Evolutionary conservation across 139 green algal genomes (phyloP).

Genomic region (Spirogloea muscicola): DNA sequence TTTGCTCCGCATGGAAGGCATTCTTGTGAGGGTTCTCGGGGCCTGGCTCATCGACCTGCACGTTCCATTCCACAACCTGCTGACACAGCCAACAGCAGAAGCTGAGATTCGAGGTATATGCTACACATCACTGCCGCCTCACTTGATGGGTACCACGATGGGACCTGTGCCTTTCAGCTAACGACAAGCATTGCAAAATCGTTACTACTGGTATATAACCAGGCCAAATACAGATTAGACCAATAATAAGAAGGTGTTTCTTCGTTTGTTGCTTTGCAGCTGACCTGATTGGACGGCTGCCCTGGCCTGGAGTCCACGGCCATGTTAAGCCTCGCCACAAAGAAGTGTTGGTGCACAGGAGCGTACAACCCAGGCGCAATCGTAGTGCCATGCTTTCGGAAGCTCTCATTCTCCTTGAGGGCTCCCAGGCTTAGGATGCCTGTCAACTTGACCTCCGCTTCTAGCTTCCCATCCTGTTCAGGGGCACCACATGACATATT

Average conservation of each 20-base stretch:
- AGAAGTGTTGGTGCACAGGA: conserved; percentile 71
- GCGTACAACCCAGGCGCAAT: conserved; percentile 70
- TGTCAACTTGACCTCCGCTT: conserved; percentile 80
- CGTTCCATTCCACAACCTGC: conserved; percentile 59
- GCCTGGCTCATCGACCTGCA: conserved; percentile 56
- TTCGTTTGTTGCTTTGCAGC: too few relatives aligned
- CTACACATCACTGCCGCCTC: too few relatives aligned
- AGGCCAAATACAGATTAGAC: too few relatives aligned
- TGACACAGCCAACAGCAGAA: too few relatives aligned
- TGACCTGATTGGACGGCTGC: conserved; percentile 48
- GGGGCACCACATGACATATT: too few relatives aligned
- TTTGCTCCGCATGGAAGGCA: conserved; percentile 67
- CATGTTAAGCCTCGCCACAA: conserved; percentile 72
- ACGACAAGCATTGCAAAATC: too few relatives aligned
- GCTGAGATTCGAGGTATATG: too few relatives aligned
- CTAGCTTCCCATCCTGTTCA: conserved; percentile 70
- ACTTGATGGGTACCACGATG: too few relatives aligned
- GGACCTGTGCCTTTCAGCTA: too few relatives aligned
- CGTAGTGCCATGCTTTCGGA: conserved; percentile 61
- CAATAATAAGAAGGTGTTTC: too few relatives aligned
- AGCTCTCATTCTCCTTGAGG: conserved; percentile 34
- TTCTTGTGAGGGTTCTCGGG: conserved; percentile 70
- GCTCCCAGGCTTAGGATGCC: conserved; percentile 66
- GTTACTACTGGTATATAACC: too few relatives aligned
- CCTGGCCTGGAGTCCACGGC: conserved; percentile 68